Evolutionary conservation across 108 stramenopile genomes (phyloP), one percentile per base, ranked within the genome.

Genomic region (Mayamaea pseudoterrestris): DNA sequence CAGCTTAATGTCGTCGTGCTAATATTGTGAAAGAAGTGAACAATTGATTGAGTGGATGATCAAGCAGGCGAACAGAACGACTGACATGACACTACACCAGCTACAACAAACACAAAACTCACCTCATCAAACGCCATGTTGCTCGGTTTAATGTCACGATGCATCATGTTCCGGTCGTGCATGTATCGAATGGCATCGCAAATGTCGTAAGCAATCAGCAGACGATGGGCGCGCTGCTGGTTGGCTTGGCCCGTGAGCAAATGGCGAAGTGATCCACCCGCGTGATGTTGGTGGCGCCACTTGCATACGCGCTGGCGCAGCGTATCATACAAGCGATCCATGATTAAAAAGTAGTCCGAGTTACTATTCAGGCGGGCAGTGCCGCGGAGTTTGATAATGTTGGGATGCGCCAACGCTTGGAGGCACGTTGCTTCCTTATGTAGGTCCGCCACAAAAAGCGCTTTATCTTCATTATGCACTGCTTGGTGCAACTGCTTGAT

Each of bases 361-460:
- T 30, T 18, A 52, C 52, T 9, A 18, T 39, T 27, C 43, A 47
- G 12, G 55, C 44, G 18, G 35, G 73, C 69, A 21, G 81, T 72
- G 30, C 65, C 69, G 34, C 66, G 68, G 18, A 86, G 41, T 22
- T 51, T 32, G 32, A 86, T 58, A 20, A 86, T 77, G 47, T 86
- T 69, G 4, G 74, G 71, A 30, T 86, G 84, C 35, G 65, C 48
- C 42, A 86, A 40, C 8, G 56, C 20, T 0, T 60, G 60, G 13
- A 86, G 44, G 36, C 81, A 81, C 7, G 61, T 48, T 4, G 80
- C 74, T 50, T 86, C 84, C 4, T 65, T 74, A 23, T 63, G 74
- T 63, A 86, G 62, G 50, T 86, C 84, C 16, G 80, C 65, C 12
- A 62, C 77, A n/a, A 69, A 79, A 8, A 63, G 16, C 37, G 18